These are phyloP conservation scores for Backusella sp. DNA, from an alignment of 192 early-diverging fungal genomes.

Conservation along the genomic window DNA sequence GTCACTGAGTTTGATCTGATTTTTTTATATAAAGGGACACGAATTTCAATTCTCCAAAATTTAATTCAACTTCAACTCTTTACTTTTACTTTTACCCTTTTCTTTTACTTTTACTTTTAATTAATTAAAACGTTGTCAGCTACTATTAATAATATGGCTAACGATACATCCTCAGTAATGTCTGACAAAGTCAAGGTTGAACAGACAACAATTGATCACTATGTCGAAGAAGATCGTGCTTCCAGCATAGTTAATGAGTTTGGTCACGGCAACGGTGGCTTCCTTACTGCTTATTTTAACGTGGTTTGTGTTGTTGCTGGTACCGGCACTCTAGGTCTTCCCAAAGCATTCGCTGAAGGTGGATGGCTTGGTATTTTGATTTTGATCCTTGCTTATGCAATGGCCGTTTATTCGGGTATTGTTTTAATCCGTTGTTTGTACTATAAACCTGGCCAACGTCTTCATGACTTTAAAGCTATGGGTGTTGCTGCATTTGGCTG, in stretches of 20 bases:
- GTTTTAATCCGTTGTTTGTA: conserved; percentile 79
- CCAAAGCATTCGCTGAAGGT: conserved; percentile 69
- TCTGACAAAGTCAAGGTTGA: conserved; percentile 22
- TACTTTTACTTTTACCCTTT: neutral
- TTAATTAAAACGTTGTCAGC: neutral
- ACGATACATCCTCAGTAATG: conserved; percentile 2
- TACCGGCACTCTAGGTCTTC: conserved; percentile 86
- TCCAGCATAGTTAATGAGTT: conserved; percentile 4
- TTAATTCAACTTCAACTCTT: conserved; percentile 4
- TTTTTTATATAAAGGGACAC: conserved; percentile 15
- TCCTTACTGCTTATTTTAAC: conserved; percentile 31
- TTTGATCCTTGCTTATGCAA: conserved; percentile 64
- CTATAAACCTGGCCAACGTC: conserved; percentile 49
- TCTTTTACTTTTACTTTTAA: neutral
- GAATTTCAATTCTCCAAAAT: neutral
- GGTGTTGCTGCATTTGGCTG: conserved; percentile 77
- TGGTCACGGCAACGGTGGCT: conserved; percentile 23
- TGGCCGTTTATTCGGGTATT: conserved; percentile 71
- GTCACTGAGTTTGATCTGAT: neutral
- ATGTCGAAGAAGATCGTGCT: conserved; percentile 16
- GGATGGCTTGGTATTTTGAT: conserved; percentile 78
- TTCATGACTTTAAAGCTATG: conserved; percentile 63
- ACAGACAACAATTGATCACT: conserved; percentile 21
- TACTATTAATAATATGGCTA: conserved; percentile 9
- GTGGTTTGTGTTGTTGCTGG: conserved; percentile 60